Evolutionary conservation across 495 filamentous ascomycete genomes (phyloP).

Genomic region (Hyaloscypha hepaticicola): DNA sequence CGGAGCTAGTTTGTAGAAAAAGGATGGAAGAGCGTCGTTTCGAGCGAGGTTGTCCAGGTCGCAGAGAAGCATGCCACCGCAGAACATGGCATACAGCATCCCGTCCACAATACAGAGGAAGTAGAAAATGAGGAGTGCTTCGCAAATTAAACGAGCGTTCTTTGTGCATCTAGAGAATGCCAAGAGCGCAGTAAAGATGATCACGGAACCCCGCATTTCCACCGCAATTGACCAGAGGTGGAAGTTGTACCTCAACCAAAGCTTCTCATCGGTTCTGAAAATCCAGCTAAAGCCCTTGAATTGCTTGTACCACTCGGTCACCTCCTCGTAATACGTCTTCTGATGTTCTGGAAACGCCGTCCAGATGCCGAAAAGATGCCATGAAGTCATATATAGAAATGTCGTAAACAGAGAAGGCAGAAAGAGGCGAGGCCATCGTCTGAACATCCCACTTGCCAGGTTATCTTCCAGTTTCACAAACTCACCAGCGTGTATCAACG

Average conservation of each 20-base stretch:
- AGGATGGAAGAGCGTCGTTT: constrained; percentile 40
- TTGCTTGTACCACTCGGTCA: constrained; percentile 53
- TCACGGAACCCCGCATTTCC: constrained; percentile 61
- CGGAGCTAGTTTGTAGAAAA: constrained; percentile 36
- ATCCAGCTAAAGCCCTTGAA: constrained; percentile 61
- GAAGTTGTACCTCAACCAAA: constrained; percentile 55
- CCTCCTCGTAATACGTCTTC: constrained; percentile 41
- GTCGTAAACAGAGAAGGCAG: constrained; percentile 58
- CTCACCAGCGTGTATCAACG: constrained; percentile 50
- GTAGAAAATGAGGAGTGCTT: constrained; percentile 48
- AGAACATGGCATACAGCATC: constrained; percentile 43
- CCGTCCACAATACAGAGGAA: constrained; percentile 52
- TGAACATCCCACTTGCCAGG: constrained; percentile 61
- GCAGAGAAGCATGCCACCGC: constrained; percentile 46
- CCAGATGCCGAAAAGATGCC: constrained; percentile 48
- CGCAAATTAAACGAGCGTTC: constrained; percentile 44
- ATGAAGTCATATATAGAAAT: constrained; percentile 48
- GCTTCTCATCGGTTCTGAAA: constrained; percentile 46
- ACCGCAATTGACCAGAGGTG: constrained; percentile 72
- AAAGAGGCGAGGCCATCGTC: constrained; percentile 60
- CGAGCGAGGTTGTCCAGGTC: constrained; percentile 46
- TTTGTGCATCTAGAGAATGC: constrained; percentile 50
- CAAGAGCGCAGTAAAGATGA: constrained; percentile 58
- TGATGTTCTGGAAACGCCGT: constrained; percentile 37
- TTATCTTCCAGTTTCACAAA: constrained; percentile 34